Base-by-base conservation (phyloP, 257 asterid species). In the Handroanthus guayacan region DNA sequence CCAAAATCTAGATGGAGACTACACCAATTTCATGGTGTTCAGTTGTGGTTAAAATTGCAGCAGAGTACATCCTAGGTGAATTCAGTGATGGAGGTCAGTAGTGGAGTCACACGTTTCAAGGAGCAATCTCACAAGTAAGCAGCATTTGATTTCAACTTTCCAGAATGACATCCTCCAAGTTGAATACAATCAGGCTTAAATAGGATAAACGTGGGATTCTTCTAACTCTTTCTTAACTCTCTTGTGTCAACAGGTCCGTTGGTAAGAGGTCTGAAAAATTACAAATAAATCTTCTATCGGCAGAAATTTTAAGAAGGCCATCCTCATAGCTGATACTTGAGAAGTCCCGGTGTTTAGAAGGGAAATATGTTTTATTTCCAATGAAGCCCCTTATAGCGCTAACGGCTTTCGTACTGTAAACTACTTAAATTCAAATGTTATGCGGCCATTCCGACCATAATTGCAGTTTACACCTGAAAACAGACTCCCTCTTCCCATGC, bases 381-480 rank as follows among this genome's bases (percentile, higher is more conserved):
- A 10, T 0, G n/a, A 4, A 58, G 31, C 41, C 14, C 5, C 17
- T 18, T 56, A 3, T 1, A 9, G 4, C 6, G 6, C 51, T 11
- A 31, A n/a, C 4, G 13, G 37, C 31, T 45, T 62, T 50, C 43
- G 5, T 31, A 62, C 6, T 48, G 16, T 76, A 13, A 37, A 69
- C 51, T 14, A 47, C 73, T 67, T 61, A 5, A 34, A n/a, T 18
- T 12, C 34, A 47, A 45, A 34, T 50, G 11, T 1, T 10, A 4
- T 60, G 62, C 37, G 51, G 31, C 41, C 50, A 14, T 5, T 10
- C 47, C 58, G 4, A 38, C 72, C 41, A 39, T 14, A 39, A 7
- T 25, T 64, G 39, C 47, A 74, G 57, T 74, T 50, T 9, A 37
- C 60, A 62, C 55, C 62, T 11, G 36, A 63, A 48, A 11, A 61